These are phyloP conservation scores for Chrysanthemum makinoi DNA, from an alignment of 129 eudicot genomes.

Conservation along the genomic window DNA sequence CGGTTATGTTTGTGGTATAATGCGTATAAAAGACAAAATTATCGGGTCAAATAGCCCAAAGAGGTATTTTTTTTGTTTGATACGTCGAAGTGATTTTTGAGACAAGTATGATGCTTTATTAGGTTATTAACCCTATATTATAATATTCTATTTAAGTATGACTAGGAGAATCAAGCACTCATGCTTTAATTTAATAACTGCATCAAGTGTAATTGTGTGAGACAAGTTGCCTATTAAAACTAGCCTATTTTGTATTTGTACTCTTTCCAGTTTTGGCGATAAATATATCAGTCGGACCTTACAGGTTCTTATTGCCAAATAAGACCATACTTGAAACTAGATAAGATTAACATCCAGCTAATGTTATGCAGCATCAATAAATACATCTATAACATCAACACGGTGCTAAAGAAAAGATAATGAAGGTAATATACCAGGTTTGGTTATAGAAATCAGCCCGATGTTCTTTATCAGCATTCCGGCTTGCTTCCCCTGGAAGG, in stretches of 20 bases:
- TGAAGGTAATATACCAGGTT: slow-evolving; percentile 63
- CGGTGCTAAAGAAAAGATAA: background rate
- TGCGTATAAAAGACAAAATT: too few relatives aligned
- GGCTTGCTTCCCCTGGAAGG: slow-evolving; percentile 68
- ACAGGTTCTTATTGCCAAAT: too few relatives aligned
- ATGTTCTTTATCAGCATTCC: slow-evolving; percentile 78
- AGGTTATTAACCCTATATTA: too few relatives aligned
- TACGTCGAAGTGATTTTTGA: too few relatives aligned
- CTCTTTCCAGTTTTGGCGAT: background rate
- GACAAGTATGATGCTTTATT: too few relatives aligned
- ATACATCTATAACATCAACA: background rate
- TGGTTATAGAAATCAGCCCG: slow-evolving; percentile 86
- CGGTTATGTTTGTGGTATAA: too few relatives aligned
- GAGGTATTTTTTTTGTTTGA: too few relatives aligned
- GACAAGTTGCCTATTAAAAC: background rate
- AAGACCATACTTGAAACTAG: too few relatives aligned
- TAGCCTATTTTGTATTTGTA: background rate
- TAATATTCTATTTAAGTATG: background rate
- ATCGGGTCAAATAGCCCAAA: too few relatives aligned
- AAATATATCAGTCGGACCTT: too few relatives aligned
- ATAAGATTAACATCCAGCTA: slow-evolving; percentile 14
- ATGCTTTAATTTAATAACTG: background rate
- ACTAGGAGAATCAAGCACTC: background rate
- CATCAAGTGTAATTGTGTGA: background rate
- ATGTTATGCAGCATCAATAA: background rate